Base-by-base conservation (phyloP, 2,329 filamentous ascomycete genomes). In the Seiridium unicorne region DNA sequence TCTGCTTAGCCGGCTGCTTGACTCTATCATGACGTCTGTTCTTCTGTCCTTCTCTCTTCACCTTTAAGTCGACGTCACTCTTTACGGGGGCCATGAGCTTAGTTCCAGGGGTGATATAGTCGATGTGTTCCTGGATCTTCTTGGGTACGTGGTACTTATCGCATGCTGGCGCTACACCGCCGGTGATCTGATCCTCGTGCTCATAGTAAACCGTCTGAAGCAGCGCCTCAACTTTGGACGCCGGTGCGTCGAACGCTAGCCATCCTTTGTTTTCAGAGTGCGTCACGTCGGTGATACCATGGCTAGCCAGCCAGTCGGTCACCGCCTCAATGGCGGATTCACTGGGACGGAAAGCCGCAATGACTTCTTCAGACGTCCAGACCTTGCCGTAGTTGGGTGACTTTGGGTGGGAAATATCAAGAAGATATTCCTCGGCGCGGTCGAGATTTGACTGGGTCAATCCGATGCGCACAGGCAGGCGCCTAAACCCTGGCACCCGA, bases 31-130 rank as follows among this genome's bases (percentile, higher is more conserved):
- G 31, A 8, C 44, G 44, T 2, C 44, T 9, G 31, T 3, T 26
- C 13, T 35, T 44, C 31, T 34, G n/a, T n/a, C 5, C 31, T 18
- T 26, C 31, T 44, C 54, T 46, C 58, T 62, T 60, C 18, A 51
- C 18, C 44, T 58, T 51, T 2, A 54, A 44, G 1, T 60, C 57
- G 5, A 40, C 32, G 6, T 51, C 26, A 60, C 63, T 48, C 62
- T 64, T 44, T 61, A 61, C 13, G 62, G 63, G 40, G 13, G 60
- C 60, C 56, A 65, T 63, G 35, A 81, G 71, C 62, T 77, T 78
- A 54, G 79, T 72, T n/a, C 78, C 79, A 1, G 80, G 80, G 7
- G 76, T 81, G 40, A 82, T 74, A 65, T 80, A 81, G 67, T 81
- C 79, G 58, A 82, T 72, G 60, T 81, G 77, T 10, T 72, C 61